These are phyloP conservation scores for Fusarium pseudocircinatum DNA, from an alignment of 2,329 filamentous ascomycete species.

Conservation along the genomic window DNA sequence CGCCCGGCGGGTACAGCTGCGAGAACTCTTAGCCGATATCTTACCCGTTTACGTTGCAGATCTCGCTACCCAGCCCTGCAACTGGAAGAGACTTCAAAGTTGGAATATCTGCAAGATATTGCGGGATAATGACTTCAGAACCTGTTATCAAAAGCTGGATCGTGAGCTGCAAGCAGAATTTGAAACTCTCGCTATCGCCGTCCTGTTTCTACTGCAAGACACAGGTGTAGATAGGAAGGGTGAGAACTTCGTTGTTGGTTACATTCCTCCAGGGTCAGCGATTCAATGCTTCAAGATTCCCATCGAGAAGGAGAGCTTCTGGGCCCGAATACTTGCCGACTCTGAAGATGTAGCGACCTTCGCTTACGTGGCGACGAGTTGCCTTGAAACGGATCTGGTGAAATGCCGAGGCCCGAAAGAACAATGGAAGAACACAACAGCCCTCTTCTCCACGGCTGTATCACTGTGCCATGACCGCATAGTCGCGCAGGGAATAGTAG, in stretches of 20 bases:
- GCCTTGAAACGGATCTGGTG: fast-evolving
- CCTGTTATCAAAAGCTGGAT: fast-evolving
- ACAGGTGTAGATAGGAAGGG: not conserved
- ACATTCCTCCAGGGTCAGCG: fast-evolving
- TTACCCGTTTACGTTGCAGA: fast-evolving
- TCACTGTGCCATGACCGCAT: fast-evolving
- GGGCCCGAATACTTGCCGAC: not conserved
- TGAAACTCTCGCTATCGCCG: fast-evolving
- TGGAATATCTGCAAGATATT: fast-evolving
- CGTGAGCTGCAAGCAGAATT: fast-evolving
- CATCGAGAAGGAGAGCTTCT: fast-evolving
- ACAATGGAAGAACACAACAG: fast-evolving
- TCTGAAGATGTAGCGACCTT: fast-evolving
- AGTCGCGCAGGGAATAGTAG: not conserved
- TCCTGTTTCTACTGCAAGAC: not conserved
- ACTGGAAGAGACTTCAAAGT: fast-evolving
- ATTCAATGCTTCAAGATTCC: fast-evolving
- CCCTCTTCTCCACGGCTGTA: fast-evolving
- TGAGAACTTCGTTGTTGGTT: fast-evolving
- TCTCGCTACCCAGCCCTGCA: fast-evolving
- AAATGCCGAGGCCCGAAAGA: fast-evolving
- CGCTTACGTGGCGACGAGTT: fast-evolving
- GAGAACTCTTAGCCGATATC: fast-evolving
- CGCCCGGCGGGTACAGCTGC: fast-evolving
- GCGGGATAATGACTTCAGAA: fast-evolving